Evolutionary conservation across 257 asterid species (phyloP), one percentile per base, ranked within the genome.

Genomic region (Nicotiana sylvestris): DNA sequence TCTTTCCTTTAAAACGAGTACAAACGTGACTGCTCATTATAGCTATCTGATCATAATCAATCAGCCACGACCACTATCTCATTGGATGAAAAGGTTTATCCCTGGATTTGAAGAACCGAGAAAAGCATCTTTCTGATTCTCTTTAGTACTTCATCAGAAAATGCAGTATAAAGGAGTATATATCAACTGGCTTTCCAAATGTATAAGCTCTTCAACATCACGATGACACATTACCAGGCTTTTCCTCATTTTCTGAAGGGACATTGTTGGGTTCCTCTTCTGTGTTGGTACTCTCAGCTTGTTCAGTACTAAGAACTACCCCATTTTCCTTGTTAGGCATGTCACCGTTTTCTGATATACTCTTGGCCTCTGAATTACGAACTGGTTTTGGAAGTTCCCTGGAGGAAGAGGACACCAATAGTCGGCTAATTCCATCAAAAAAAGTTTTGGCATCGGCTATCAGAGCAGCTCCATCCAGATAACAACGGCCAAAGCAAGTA

Each of bases 401-500:
- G 2, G 93, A 83, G 51, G 92, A 89, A 58, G 96, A 86, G 78
- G 93, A 88, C 21, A 90, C 91, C 78, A 94, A 57, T 69, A 94
- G 87, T 27, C 97, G 92, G 58, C 66, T 76, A 67, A 96, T 85
- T 68, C 98, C 97, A 11, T 93, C 95, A 58, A 91, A 96, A 30
- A 88, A 85, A 88, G 82, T 91, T 89, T 89, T 92, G 82, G 97
- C 90, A 86, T 94, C 98, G 29, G 91, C 78, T 69, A 96, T 89
- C 67, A 94, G 88, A 84, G 91, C 64, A 81, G 95, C 91, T 76
- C 97, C 98, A 58, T 95, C 98, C 1, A 91, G 92, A 91, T 92
- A 96, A 87, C 99, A 96, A 32, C 98, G 98, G 13, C 95, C 93
- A 69, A 93, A 96, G 86, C 97, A 96, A 37, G 90, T 87, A 13